Evolutionary conservation across 1,139 yeast genomes (phyloP).

Genomic region (Yarrowia galli): DNA sequence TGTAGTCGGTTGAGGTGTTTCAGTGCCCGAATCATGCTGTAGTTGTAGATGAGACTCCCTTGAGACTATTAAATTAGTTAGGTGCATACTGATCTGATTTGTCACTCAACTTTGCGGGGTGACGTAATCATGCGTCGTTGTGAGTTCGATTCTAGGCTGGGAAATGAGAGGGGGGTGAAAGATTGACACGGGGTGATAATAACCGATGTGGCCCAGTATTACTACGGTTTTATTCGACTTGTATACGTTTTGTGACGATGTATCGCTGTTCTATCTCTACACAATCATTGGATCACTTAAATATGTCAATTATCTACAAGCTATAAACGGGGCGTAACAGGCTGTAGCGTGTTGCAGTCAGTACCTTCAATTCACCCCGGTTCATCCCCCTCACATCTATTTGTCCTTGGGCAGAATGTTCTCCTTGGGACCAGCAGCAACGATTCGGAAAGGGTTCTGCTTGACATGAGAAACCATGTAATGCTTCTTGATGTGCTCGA

Average conservation of each 20-base stretch:
- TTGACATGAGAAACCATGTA: constrained; percentile 80
- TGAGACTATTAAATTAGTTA: constrained; percentile 9
- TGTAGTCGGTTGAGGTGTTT: background rate
- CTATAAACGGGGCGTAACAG: too few relatives aligned
- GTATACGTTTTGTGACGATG: too few relatives aligned
- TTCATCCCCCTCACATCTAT: background rate
- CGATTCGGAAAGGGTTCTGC: constrained; percentile 82
- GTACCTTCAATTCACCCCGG: background rate
- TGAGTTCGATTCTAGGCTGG: background rate
- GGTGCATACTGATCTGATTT: constrained; percentile 11
- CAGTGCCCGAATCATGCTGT: constrained; percentile 30
- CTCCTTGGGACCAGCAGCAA: constrained; percentile 91
- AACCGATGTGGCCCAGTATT: too few relatives aligned
- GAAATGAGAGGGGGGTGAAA: too few relatives aligned
- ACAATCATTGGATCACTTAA: too few relatives aligned
- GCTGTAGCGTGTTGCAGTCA: too few relatives aligned
- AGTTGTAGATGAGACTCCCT: background rate
- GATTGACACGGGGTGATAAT: too few relatives aligned
- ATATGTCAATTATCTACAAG: too few relatives aligned
- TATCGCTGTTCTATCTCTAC: too few relatives aligned
- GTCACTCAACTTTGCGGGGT: constrained; percentile 6
- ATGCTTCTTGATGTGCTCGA: constrained; percentile 88
- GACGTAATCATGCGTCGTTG: background rate
- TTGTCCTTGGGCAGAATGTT: constrained; percentile 56
- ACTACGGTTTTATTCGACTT: too few relatives aligned